These are phyloP conservation scores for Calonectria pauciramosa DNA, from an alignment of 2,329 filamentous ascomycete genomes.

Conservation along the genomic window DNA sequence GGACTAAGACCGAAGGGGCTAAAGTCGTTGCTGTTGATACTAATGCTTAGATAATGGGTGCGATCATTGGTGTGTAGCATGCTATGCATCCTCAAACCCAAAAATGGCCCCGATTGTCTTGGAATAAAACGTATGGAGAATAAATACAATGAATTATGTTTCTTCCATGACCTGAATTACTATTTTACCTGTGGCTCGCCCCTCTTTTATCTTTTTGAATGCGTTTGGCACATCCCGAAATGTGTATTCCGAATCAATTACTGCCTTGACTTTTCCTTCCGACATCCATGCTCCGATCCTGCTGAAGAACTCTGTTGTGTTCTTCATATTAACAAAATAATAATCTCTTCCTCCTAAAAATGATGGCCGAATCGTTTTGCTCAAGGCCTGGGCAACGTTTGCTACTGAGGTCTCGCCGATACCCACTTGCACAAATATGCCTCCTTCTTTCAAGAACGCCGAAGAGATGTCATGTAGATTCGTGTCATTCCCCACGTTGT, in stretches of 20 bases:
- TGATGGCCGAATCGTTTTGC: background rate
- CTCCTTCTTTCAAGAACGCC: background rate
- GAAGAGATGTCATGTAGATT: background rate
- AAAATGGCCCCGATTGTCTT: background rate
- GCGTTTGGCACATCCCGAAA: slow-evolving; percentile 13
- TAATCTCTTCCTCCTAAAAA: background rate
- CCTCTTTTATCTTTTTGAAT: slow-evolving; percentile 13
- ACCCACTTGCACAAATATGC: slow-evolving; percentile 20
- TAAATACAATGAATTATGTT: too few species aligned
- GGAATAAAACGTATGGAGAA: background rate
- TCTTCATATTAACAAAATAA: slow-evolving; percentile 29
- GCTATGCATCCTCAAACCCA: background rate
- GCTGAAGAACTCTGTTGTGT: slow-evolving; percentile 14
- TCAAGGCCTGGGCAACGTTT: background rate
- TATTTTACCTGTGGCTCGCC: slow-evolving; percentile 17
- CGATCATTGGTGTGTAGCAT: background rate
- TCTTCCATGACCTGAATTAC: slow-evolving; percentile 14
- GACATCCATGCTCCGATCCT: slow-evolving; percentile 20
- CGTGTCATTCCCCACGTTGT: slow-evolving; percentile 14
- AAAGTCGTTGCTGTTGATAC: slow-evolving; percentile 37
- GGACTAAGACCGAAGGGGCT: slow-evolving; percentile 33
- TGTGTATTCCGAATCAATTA: background rate
- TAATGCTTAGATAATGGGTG: background rate
- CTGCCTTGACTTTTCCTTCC: slow-evolving; percentile 7
- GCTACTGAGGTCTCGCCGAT: background rate